A percentile compares a stretch with the other conserved stretches of the same genome.
phyloP scores from a whole-genome alignment of 2,329 filamentous ascomycete genomes.

The Aspergillus eucalypticola region DNA sequence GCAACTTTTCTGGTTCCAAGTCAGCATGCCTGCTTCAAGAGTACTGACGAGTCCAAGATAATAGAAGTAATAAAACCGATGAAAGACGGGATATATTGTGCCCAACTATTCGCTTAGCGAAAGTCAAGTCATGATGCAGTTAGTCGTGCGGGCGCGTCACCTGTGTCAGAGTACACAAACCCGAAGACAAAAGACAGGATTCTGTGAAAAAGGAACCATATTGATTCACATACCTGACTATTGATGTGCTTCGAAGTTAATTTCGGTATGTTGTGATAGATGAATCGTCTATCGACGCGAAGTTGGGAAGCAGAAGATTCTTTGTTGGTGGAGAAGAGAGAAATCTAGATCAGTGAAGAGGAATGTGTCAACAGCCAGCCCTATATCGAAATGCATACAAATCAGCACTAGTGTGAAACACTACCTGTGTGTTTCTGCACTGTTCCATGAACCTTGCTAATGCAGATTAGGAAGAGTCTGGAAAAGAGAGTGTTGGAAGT shows the following conservation, averaged over 20 bases:
- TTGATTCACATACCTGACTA: no score
- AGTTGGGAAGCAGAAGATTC: neutral
- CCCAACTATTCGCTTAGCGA: neutral
- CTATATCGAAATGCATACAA: neutral
- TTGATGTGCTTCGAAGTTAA: no score
- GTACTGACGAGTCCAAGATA: no score
- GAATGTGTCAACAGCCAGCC: neutral
- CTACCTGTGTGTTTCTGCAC: neutral
- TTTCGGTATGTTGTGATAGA: no score
- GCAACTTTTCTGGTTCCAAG: neutral
- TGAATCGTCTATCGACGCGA: neutral
- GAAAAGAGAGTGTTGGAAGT: no score
- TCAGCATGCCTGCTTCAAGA: neutral
- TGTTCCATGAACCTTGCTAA: neutral
- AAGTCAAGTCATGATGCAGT: no score
- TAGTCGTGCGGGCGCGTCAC: no score
- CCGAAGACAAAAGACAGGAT: no score
- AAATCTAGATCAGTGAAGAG: neutral
- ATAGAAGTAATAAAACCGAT: neutral
- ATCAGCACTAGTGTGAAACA: neutral
- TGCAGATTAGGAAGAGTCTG: no score
- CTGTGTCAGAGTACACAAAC: no score
- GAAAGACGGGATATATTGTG: neutral
- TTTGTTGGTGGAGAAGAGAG: neutral
- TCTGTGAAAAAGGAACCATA: no score